Evolutionary conservation across 164 flowering plant genomes (phyloP).

Genomic region (Berberis vulgaris): DNA sequence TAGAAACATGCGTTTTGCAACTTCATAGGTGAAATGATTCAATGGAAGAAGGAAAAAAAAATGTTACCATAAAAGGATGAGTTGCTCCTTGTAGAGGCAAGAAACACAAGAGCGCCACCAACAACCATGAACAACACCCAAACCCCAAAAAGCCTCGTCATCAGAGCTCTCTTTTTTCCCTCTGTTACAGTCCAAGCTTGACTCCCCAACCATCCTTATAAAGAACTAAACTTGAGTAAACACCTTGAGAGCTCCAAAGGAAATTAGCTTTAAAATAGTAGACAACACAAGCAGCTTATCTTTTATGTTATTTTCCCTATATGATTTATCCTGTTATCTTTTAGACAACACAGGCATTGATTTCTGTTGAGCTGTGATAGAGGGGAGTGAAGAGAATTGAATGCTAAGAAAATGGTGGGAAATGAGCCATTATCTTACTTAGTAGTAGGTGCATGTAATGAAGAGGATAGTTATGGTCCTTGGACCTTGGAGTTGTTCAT

Average conservation of each 20-base stretch:
- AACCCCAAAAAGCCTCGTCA: conserved; percentile 25
- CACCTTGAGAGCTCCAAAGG: background rate
- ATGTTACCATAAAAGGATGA: conserved; percentile 16
- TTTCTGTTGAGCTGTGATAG: background rate
- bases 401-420: conserved; percentile 21
- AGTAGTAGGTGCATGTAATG: background rate
- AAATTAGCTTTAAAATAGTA: background rate
- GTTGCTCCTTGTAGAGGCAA: conserved; percentile 5
- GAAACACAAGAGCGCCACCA: conserved; percentile 19
- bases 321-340: background rate
- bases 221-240: too few relatives aligned
- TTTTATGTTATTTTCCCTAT: background rate
- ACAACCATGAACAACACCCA: conserved; percentile 21
- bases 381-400: conserved; percentile 16
- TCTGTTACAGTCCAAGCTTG: background rate
- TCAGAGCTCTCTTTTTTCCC: background rate
- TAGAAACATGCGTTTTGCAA: background rate
- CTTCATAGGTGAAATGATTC: background rate
- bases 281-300: background rate
- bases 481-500: too few relatives aligned
- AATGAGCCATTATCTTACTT: conserved; percentile 11
- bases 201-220: too few relatives aligned
- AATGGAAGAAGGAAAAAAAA: background rate
- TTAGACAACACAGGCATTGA: background rate
- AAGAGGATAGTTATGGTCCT: background rate